Evolutionary conservation across 2,329 filamentous ascomycete genomes (phyloP).

Genomic region (Colletotrichum chrysophilum): DNA sequence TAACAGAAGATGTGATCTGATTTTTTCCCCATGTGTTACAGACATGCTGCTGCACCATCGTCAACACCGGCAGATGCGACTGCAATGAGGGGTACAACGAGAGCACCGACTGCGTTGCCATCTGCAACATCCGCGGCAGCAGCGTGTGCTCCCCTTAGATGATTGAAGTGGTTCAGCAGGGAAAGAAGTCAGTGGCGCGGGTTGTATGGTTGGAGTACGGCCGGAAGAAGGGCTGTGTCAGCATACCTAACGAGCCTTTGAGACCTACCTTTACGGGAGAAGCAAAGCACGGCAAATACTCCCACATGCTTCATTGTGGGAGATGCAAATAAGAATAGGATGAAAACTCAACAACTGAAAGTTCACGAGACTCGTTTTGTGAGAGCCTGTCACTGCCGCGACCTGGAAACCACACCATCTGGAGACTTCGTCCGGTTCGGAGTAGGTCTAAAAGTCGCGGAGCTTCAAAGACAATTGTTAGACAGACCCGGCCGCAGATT

Average conservation of each 20-base stretch:
- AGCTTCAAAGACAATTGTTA: too few species aligned
- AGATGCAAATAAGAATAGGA: too few species aligned
- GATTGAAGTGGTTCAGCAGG: fast-evolving
- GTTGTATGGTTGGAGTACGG: neutral
- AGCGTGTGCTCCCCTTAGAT: neutral
- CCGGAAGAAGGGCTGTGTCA: neutral
- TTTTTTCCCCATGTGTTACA: neutral
- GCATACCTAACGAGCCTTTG: neutral
- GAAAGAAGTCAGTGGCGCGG: fast-evolving
- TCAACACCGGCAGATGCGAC: neutral
- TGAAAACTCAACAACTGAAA: too few species aligned
- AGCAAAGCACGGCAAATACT: neutral
- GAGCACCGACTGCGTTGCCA: neutral
- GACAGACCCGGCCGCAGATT: too few species aligned
- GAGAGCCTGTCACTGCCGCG: fast-evolving
- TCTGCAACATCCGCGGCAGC: neutral
- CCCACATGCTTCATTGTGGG: too few species aligned
- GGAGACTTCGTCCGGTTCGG: too few species aligned
- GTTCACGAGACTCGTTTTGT: too few species aligned
- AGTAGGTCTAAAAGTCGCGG: too few species aligned
- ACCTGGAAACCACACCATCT: too few species aligned
- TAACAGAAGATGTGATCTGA: fast-evolving
- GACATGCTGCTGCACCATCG: neutral
- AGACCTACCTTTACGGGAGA: neutral
- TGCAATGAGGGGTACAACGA: neutral